phyloP scores from a whole-genome alignment of 2,329 filamentous ascomycete genomes.

The Curvularia hawaiiensis region DNA sequence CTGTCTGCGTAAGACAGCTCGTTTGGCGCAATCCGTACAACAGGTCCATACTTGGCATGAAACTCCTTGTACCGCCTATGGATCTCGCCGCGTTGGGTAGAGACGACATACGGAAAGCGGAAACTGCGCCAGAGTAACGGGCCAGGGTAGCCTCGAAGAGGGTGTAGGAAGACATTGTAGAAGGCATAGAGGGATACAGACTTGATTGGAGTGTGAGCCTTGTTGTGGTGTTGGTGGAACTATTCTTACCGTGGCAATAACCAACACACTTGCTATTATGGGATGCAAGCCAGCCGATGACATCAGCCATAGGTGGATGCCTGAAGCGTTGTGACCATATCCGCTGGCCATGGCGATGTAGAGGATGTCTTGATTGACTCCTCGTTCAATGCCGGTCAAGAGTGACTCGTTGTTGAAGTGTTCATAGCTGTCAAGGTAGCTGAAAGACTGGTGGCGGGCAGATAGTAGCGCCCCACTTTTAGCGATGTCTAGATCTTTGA shows the following conservation, averaged over 20 bases:
- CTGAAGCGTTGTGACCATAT: background rate
- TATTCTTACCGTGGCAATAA: constrained; percentile 5
- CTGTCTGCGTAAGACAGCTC: constrained; percentile 36
- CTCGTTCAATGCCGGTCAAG: background rate
- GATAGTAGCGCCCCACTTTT: background rate
- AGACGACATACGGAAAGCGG: constrained; percentile 35
- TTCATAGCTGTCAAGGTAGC: background rate
- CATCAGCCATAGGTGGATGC: background rate
- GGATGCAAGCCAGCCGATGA: background rate
- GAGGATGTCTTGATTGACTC: background rate
- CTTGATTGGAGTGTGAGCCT: constrained; percentile 1
- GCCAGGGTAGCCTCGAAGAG: constrained; percentile 35
- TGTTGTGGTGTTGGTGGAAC: background rate
- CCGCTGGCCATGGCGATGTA: background rate
- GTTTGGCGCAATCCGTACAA: constrained; percentile 38
- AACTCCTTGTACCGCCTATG: constrained; percentile 30
- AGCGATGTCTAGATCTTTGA: background rate
- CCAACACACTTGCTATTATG: constrained; percentile 2
- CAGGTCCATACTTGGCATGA: constrained; percentile 34
- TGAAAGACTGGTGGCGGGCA: background rate
- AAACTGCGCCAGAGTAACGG: constrained; percentile 36
- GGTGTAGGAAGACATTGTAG: constrained; percentile 37
- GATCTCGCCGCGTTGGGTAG: constrained; percentile 33
- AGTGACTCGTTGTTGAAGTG: background rate
- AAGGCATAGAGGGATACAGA: constrained; percentile 21